phyloP scores from a whole-genome alignment of 495 filamentous ascomycete genomes.

The Lasiosphaeris hirsuta region DNA sequence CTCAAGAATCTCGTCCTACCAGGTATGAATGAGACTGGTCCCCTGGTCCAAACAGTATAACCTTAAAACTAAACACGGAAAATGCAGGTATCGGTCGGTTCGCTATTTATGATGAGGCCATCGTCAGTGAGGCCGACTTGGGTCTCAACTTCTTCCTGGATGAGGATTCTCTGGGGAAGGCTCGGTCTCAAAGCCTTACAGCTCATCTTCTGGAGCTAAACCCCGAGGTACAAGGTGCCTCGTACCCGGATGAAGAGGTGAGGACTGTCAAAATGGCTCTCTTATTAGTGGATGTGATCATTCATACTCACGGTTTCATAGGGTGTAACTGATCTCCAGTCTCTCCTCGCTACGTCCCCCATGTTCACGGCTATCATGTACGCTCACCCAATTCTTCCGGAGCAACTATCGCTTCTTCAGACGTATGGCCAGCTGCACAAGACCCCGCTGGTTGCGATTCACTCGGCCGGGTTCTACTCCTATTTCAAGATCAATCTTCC shows the following conservation, averaged over 20 bases:
- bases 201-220: constrained; percentile 83
- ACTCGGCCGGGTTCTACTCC: constrained; percentile 85
- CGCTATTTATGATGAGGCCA: constrained; percentile 79
- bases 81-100: constrained; percentile 79
- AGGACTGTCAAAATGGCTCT: not conserved
- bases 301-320: constrained; percentile 18
- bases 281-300: not conserved
- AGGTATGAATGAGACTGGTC: constrained; percentile 35
- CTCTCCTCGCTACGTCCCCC: constrained; percentile 45
- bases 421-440: constrained; percentile 55
- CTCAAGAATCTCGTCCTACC: constrained; percentile 96
- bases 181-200: constrained; percentile 74
- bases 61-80: not conserved
- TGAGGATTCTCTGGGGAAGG: constrained; percentile 68
- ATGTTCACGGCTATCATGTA: constrained; percentile 73
- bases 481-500: constrained; percentile 76
- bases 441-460: constrained; percentile 76
- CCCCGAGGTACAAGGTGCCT: constrained; percentile 82
- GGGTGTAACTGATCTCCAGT: constrained; percentile 27
- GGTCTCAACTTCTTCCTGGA: constrained; percentile 98
- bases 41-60: not conserved
- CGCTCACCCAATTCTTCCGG: constrained; percentile 61
- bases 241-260: constrained; percentile 46
- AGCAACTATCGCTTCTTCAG: constrained; percentile 56
- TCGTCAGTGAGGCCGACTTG: constrained; percentile 76